Evolutionary conservation across 2,329 filamentous ascomycete genomes (phyloP).

Genomic region (Aureobasidium pullulans): DNA sequence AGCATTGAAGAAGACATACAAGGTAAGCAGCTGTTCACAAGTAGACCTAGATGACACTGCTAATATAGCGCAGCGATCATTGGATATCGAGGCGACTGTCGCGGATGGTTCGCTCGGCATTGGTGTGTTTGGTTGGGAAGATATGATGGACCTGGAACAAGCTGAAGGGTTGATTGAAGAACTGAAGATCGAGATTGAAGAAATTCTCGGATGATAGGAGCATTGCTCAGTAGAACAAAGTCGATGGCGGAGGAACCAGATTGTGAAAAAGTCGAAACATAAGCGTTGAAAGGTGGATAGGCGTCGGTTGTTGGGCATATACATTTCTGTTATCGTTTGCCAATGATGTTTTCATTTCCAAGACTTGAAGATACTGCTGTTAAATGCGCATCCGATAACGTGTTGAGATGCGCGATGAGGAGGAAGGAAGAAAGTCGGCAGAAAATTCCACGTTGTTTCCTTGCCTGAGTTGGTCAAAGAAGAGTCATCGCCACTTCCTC

Average conservation of each 20-base stretch:
- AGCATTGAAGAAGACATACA: slow-evolving; percentile 26
- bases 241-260: neutral
- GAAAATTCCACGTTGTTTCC: too few relatives aligned
- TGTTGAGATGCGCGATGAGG: too few relatives aligned
- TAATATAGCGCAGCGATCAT: slow-evolving; percentile 36
- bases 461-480: too few relatives aligned
- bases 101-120: slow-evolving; percentile 42
- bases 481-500: too few relatives aligned
- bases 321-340: neutral
- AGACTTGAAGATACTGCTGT: too few relatives aligned
- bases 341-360: neutral
- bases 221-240: too few relatives aligned
- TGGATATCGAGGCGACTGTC: slow-evolving; percentile 51
- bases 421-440: too few relatives aligned
- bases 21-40: slow-evolving; percentile 27
- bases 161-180: slow-evolving; percentile 27
- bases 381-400: too few relatives aligned
- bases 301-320: neutral
- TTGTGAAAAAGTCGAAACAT: neutral
- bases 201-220: neutral
- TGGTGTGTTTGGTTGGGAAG: slow-evolving; percentile 44
- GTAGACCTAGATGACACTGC: neutral
- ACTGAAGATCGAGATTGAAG: slow-evolving; percentile 15
- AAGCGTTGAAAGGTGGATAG: neutral
- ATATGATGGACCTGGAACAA: slow-evolving; percentile 34